Evolutionary conservation across 208 protist species (phyloP), one percentile per base, ranked within the genome.

Genomic region (Crithidia acanthocephali): DNA sequence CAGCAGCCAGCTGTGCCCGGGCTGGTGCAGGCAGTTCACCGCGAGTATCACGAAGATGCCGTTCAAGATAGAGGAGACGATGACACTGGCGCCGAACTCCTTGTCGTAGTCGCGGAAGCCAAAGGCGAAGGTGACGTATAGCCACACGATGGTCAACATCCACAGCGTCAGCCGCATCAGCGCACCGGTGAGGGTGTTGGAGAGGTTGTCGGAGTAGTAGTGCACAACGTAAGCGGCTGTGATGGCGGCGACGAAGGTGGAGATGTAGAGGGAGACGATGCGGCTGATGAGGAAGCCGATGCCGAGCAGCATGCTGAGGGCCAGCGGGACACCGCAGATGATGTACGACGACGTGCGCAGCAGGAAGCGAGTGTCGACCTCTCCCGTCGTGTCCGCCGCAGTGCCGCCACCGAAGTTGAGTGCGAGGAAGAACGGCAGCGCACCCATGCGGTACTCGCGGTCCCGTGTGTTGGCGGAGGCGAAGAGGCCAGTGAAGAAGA

Each of bases 241-340:
- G 27, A 90, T 45, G 30, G 81, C 30, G 18, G 64, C 68, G 0
- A 47, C 57, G 18, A 87, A 61, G 16, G 76, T 81, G 42, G 53
- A 79, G 15, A 80, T 74, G 59, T 81, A 85, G 28, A 92, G 72
- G 8, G 58, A 60, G 42, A 92, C 72, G 23, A 81, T 76, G 45
- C 74, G 79, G 67, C 86, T 92, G 51, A 92, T 84, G 23, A 94
- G 69, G 66, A 92, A 94, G 53, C 63, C 80, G 45, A 87, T 82
- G 23, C 89, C 89, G 30, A 90, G 44, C 15, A 94, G 70, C 56
- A 91, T 67, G 66, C 80, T 91, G 45, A 91, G 25, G 48, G 58
- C 32, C n/a, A 91, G 51, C 28, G 84, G 84, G 13, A 88, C 56
- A 27, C 75, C 72, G 59, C 84, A 89, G 59, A 92, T 81, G 33